phyloP scores from a whole-genome alignment of 2,329 filamentous ascomycete species.

The Pezicula carpinea region DNA sequence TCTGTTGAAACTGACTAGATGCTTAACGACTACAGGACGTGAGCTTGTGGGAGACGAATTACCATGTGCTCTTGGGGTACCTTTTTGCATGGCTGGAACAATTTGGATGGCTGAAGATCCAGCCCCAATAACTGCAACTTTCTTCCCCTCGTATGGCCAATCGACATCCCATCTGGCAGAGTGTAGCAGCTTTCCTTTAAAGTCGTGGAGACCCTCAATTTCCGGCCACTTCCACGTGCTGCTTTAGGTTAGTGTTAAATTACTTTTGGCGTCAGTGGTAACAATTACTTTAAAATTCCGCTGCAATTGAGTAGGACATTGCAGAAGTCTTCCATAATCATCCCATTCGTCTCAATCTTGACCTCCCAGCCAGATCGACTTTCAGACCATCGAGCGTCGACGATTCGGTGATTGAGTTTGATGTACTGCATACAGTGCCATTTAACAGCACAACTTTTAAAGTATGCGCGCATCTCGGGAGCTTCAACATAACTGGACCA shows the following conservation, averaged over 20 bases:
- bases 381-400: conserved; percentile 49
- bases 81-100: conserved; percentile 42
- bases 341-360: conserved; percentile 28
- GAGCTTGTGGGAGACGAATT: conserved; percentile 33
- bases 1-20: conserved; percentile 19
- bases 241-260: background rate
- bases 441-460: background rate
- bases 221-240: conserved; percentile 41
- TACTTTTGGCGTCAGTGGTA: background rate
- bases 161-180: conserved; percentile 50
- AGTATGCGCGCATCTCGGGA: background rate
- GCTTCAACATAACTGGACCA: conserved; percentile 27
- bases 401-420: conserved; percentile 48
- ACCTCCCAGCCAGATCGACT: conserved; percentile 42
- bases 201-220: conserved; percentile 45
- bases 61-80: conserved; percentile 32
- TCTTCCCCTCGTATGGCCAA: conserved; percentile 40
- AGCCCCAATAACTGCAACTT: conserved; percentile 49
- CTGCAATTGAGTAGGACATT: conserved; percentile 1
- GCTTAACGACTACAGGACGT: background rate
- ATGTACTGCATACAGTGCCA: conserved; percentile 34
- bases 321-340: background rate
- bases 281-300: conserved; percentile 26
- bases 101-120: conserved; percentile 53
- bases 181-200: conserved; percentile 48